Percentiles rank a stretch among this genome's conserved stretches.
These are phyloP conservation scores for Tricholoma flavovirens DNA, from an alignment of 768 basidiomycete species.

Conservation along the genomic window DNA sequence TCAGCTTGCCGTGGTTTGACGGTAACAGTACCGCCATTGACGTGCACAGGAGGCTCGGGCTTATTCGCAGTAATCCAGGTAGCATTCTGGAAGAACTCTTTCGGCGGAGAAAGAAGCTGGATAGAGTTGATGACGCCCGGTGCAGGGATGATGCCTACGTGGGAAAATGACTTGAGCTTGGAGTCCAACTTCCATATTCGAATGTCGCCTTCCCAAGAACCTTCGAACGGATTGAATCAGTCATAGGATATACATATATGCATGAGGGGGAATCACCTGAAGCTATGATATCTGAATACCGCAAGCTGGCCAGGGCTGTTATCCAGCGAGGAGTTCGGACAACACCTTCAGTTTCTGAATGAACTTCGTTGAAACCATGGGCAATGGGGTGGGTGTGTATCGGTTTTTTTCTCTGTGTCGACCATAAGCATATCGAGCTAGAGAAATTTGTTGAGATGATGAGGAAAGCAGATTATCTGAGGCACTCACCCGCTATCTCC, in stretches of 20 bases:
- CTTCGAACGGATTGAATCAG: constrained; percentile 32
- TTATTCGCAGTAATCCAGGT: constrained; percentile 24
- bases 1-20: constrained; percentile 16
- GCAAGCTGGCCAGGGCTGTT: constrained; percentile 73
- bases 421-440: constrained; percentile 92
- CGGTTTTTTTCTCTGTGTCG: constrained; percentile 90
- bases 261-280: constrained; percentile 50
- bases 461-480: not conserved
- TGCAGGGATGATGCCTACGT: constrained; percentile 55
- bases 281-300: constrained; percentile 87
- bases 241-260: not conserved
- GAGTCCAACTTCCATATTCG: constrained; percentile 88
- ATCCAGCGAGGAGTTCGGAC: constrained; percentile 87
- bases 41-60: not conserved
- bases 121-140: constrained; percentile 88
- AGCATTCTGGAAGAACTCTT: constrained; percentile 35
- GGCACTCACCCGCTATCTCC: constrained; percentile 87
- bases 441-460: not conserved
- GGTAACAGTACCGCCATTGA: not conserved
- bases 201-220: constrained; percentile 90
- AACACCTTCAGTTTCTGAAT: constrained; percentile 68
- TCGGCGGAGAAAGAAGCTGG: constrained; percentile 61
- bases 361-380: constrained; percentile 74
- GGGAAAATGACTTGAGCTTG: constrained; percentile 71
- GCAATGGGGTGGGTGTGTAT: constrained; percentile 81